Conservation (phyloP, 495 filamentous ascomycete species). For the Aspergillus coremiiformis region DNA sequence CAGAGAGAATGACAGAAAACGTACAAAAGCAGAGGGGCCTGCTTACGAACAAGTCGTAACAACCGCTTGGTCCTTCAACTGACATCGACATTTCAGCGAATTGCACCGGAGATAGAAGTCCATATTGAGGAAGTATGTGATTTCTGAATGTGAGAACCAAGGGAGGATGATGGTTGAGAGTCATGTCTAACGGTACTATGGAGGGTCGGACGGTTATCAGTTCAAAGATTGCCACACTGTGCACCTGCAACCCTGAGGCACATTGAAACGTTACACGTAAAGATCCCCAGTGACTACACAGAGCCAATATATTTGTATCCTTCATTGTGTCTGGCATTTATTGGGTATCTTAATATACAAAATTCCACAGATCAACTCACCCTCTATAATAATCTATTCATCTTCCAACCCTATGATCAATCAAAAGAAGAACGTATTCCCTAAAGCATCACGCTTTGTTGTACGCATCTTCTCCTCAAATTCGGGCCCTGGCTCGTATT, state of each 20-base stretch:
- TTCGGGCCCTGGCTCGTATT: constrained; percentile 84
- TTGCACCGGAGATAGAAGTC: constrained; percentile 76
- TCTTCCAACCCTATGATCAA: background rate
- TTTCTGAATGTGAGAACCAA: background rate
- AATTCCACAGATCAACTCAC: background rate
- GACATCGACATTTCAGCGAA: constrained; percentile 65
- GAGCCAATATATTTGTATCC: background rate
- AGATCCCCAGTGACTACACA: background rate
- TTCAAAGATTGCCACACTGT: too few species aligned
- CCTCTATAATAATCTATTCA: constrained; percentile 5
- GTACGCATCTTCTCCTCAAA: constrained; percentile 65
- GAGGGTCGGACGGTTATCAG: background rate
- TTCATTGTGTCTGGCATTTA: background rate
- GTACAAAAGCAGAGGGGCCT: constrained; percentile 4
- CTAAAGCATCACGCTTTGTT: constrained; percentile 66
- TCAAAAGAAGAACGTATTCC: constrained; percentile 91
- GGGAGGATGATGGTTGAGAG: background rate
- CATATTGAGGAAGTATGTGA: constrained; percentile 38
- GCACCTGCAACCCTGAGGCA: background rate
- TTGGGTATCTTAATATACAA: constrained; percentile 16
- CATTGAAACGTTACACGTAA: background rate
- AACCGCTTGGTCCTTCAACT: constrained; percentile 67
- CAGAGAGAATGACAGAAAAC: background rate
- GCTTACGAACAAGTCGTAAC: constrained; percentile 84
- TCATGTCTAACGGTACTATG: background rate